phyloP scores from a whole-genome alignment of 192 early-diverging fungal species.

The Coemansia sp. region DNA sequence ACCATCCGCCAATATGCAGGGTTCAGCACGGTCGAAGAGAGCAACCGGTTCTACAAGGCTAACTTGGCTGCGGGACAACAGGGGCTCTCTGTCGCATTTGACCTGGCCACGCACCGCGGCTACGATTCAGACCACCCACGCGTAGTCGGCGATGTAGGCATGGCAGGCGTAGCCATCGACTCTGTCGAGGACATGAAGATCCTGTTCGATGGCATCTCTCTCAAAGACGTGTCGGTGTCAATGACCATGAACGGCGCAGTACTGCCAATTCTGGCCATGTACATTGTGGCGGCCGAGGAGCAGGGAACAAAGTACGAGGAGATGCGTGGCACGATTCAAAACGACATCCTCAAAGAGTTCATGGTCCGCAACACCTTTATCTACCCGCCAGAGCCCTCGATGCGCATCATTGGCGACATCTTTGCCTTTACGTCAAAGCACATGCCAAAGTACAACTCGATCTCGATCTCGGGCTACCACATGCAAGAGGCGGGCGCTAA shows the following conservation, averaged over 20 bases:
- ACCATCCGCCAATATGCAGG: slow-evolving; percentile 90
- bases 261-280: slow-evolving; percentile 88
- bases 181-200: slow-evolving; percentile 94
- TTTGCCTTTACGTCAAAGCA: slow-evolving; percentile 85
- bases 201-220: slow-evolving; percentile 85
- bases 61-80: slow-evolving; percentile 90
- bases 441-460: slow-evolving; percentile 96
- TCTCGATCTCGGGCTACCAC: slow-evolving; percentile 95
- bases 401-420: slow-evolving; percentile 91
- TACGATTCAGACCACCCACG: slow-evolving; percentile 93
- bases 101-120: slow-evolving; percentile 88
- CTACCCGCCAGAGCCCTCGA: slow-evolving; percentile 89
- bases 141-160: slow-evolving; percentile 88
- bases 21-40: slow-evolving; percentile 92
- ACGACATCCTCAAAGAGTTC: slow-evolving; percentile 93
- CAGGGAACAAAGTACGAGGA: slow-evolving; percentile 82
- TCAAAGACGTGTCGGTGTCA: slow-evolving; percentile 89
- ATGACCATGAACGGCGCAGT: slow-evolving; percentile 98
- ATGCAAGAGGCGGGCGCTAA: slow-evolving; percentile 93
- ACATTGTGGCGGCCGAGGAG: slow-evolving; percentile 86
- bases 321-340: slow-evolving; percentile 88
- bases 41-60: slow-evolving; percentile 86
- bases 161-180: slow-evolving; percentile 94
- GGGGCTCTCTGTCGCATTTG: slow-evolving; percentile 86
- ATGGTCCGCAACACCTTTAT: slow-evolving; percentile 96